These are phyloP conservation scores for Starmerella tilneyi DNA, from an alignment of 805 yeast genomes.

Conservation along the genomic window DNA sequence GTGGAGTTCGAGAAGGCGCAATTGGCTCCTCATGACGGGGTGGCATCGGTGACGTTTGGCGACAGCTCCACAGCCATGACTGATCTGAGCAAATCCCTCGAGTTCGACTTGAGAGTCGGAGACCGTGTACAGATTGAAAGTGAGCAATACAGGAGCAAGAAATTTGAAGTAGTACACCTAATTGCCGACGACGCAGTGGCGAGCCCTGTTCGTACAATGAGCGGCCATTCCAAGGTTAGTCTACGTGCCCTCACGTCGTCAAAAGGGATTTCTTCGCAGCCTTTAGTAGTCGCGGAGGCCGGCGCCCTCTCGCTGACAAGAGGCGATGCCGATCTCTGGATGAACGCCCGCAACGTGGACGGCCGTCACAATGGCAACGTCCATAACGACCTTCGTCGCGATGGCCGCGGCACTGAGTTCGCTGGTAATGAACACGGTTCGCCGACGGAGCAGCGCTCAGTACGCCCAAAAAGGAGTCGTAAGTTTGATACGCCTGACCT, in stretches of 20 bases:
- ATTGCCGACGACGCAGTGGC: background rate
- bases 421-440: background rate
- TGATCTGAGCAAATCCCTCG: constrained; percentile 6
- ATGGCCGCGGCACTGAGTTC: background rate
- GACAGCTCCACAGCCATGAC: constrained; percentile 10
- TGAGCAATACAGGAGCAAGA: background rate
- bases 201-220: background rate
- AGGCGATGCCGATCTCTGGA: constrained; percentile 7
- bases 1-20: constrained; percentile 8
- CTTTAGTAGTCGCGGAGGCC: constrained; percentile 4
- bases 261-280: background rate
- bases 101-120: constrained; percentile 10
- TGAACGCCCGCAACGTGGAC: background rate
- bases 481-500: background rate
- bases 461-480: background rate
- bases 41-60: constrained; percentile 13
- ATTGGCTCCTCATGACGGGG: background rate
- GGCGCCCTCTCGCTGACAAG: constrained; percentile 12
- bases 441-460: background rate
- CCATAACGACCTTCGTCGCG: background rate
- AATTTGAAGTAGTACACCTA: constrained; percentile 1
- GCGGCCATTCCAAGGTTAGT: background rate
- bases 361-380: background rate
- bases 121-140: constrained; percentile 12
- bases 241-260: background rate